Evolutionary conservation across 306 rosid genomes (phyloP).

Genomic region (Cajanus cajan): DNA sequence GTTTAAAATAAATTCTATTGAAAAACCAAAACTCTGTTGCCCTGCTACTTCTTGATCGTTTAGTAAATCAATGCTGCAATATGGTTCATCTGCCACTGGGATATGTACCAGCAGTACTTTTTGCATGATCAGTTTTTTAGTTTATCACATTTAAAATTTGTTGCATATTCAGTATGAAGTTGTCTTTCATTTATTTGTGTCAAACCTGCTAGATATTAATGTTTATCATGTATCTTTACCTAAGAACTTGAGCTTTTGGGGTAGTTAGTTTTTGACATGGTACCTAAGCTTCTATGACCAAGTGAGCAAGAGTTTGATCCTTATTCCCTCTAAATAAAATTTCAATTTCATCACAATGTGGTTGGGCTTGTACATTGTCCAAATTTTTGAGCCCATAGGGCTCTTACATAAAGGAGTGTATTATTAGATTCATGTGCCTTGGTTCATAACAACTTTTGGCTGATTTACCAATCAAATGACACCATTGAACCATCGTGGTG

Average conservation of each 20-base stretch:
- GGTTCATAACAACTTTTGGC: neutral
- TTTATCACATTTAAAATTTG: neutral
- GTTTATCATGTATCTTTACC: neutral
- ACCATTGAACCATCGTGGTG: neutral
- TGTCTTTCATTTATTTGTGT: neutral
- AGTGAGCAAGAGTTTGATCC: neutral
- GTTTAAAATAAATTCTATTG: constrained; percentile 4
- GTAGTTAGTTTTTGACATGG: neutral
- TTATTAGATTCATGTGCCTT: too few relatives aligned
- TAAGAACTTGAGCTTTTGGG: neutral
- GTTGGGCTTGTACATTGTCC: neutral
- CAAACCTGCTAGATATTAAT: neutral
- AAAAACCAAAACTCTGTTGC: neutral
- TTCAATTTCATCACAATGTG: neutral
- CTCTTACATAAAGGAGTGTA: neutral
- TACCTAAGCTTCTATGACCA: neutral
- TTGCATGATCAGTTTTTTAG: neutral
- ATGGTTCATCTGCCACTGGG: neutral
- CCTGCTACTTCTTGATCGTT: neutral
- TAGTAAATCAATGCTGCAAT: neutral
- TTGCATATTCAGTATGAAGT: constrained; percentile 5
- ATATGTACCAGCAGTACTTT: neutral
- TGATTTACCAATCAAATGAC: neutral
- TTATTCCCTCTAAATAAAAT: neutral
- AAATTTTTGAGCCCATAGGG: neutral